Evolutionary conservation across 352 stramenopile genomes (phyloP).

Genomic region (Pythium brassicae): DNA sequence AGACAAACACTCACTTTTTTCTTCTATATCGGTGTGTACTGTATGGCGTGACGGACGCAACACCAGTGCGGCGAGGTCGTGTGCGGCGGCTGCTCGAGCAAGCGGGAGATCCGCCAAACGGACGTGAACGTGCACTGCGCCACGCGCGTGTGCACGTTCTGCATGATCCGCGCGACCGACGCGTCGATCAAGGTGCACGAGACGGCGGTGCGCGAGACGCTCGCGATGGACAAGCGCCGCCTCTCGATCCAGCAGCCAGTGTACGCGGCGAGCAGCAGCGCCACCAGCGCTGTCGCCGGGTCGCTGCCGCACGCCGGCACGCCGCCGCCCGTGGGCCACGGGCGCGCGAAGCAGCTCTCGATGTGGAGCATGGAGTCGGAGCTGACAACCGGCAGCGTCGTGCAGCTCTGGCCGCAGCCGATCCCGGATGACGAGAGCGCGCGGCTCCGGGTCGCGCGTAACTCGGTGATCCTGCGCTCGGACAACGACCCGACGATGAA

Average conservation of each 20-base stretch:
- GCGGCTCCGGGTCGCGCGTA: slow-evolving; percentile 41
- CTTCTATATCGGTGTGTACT: too few relatives aligned
- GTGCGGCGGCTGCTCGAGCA: slow-evolving; percentile 65
- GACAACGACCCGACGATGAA: slow-evolving; percentile 73
- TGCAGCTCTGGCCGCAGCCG: slow-evolving; percentile 59
- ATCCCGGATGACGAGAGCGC: slow-evolving; percentile 42
- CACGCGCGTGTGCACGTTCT: slow-evolving; percentile 78
- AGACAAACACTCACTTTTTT: too few relatives aligned
- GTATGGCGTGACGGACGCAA: too few relatives aligned
- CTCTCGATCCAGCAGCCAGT: slow-evolving; percentile 19
- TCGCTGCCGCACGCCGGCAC: too few relatives aligned
- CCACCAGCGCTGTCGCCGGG: not conserved
- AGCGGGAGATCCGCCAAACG: slow-evolving; percentile 66
- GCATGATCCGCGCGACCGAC: slow-evolving; percentile 70
- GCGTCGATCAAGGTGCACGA: slow-evolving; percentile 62
- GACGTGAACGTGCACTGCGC: slow-evolving; percentile 77
- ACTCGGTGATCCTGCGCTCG: slow-evolving; percentile 41
- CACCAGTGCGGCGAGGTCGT: slow-evolving; percentile 67
- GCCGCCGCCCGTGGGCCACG: too few relatives aligned
- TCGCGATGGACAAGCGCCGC: slow-evolving; percentile 19
- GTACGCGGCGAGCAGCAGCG: not conserved
- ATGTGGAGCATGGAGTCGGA: slow-evolving; percentile 60
- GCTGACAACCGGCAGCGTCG: slow-evolving; percentile 51
- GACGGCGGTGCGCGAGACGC: slow-evolving; percentile 29
- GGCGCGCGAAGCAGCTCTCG: slow-evolving; percentile 36